These are phyloP conservation scores for Starmerella vaccinii DNA, from an alignment of 805 yeast genomes.

Conservation along the genomic window DNA sequence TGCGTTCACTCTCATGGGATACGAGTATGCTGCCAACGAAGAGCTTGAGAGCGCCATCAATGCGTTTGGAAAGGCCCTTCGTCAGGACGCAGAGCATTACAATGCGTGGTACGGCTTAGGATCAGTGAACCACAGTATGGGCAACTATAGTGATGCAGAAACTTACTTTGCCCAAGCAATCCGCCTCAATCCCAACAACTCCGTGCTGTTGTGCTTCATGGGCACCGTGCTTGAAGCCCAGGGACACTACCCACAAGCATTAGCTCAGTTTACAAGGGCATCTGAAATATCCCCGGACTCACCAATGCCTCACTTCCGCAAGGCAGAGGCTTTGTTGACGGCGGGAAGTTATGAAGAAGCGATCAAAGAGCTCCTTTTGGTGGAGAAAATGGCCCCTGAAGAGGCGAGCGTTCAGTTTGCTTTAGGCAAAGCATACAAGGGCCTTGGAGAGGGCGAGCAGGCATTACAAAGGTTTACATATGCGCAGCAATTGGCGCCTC, in stretches of 20 bases:
- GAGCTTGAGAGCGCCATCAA: slow-evolving; percentile 82
- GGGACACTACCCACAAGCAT: slow-evolving; percentile 57
- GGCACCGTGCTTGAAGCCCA: slow-evolving; percentile 85
- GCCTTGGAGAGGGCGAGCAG: slow-evolving; percentile 57
- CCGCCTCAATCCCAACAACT: slow-evolving; percentile 80
- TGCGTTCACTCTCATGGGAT: slow-evolving; percentile 89
- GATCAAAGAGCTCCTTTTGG: slow-evolving; percentile 57
- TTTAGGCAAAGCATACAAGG: slow-evolving; percentile 75
- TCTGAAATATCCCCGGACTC: slow-evolving; percentile 73
- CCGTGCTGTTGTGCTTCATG: slow-evolving; percentile 79
- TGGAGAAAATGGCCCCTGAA: slow-evolving; percentile 75
- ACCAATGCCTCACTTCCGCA: slow-evolving; percentile 77
- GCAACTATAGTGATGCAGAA: slow-evolving; percentile 74
- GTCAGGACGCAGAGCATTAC: slow-evolving; percentile 71
- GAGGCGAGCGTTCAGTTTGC: slow-evolving; percentile 89
- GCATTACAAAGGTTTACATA: slow-evolving; percentile 81
- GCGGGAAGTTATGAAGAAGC: slow-evolving; percentile 66
- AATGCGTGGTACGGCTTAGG: slow-evolving; percentile 95
- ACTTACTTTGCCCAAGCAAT: slow-evolving; percentile 80
- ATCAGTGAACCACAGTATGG: slow-evolving; percentile 79
- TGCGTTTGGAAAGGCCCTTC: slow-evolving; percentile 67
- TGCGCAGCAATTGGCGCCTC: slow-evolving; percentile 86
- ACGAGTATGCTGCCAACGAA: slow-evolving; percentile 79
- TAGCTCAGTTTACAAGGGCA: slow-evolving; percentile 74
- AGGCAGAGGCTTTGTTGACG: slow-evolving; percentile 68